A percentile compares a stretch with the other conserved stretches of the same genome.
Conservation (phyloP, 208 protist species). For the Crithidia acanthocephali region DNA sequence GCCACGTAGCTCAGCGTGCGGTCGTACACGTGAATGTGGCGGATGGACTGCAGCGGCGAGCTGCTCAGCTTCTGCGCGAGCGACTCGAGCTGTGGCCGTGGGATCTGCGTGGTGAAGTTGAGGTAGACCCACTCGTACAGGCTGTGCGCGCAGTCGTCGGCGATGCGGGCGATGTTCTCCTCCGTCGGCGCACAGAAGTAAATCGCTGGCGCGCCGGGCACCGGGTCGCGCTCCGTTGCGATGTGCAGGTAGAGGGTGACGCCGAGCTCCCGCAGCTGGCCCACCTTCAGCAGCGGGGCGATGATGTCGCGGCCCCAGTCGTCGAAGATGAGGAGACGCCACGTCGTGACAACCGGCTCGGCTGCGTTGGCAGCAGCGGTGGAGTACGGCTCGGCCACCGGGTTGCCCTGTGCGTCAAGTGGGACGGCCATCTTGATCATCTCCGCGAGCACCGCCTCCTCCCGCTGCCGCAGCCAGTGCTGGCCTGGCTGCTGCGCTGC, state of each 20-base stretch:
- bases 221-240: slow-evolving; percentile 73
- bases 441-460: slow-evolving; percentile 65
- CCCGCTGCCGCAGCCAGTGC: slow-evolving; percentile 66
- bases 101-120: slow-evolving; percentile 86
- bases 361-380: slow-evolving; percentile 21
- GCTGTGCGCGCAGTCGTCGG: slow-evolving; percentile 67
- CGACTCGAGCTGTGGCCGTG: slow-evolving; percentile 66
- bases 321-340: slow-evolving; percentile 92
- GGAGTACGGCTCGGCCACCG: slow-evolving; percentile 32
- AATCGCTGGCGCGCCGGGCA: slow-evolving; percentile 88
- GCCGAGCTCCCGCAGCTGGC: slow-evolving; percentile 85
- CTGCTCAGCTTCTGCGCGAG: slow-evolving; percentile 67
- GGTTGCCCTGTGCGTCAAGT: slow-evolving; percentile 47
- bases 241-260: slow-evolving; percentile 92
- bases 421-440: slow-evolving; percentile 82
- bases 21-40: slow-evolving; percentile 86
- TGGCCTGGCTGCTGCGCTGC: slow-evolving; percentile 22
- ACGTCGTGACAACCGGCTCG: slow-evolving; percentile 49
- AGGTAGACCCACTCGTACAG: slow-evolving; percentile 92
- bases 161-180: slow-evolving; percentile 82
- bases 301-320: slow-evolving; percentile 88
- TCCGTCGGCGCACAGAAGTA: slow-evolving; percentile 91
- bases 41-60: slow-evolving; percentile 60
- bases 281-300: slow-evolving; percentile 87
- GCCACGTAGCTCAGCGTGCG: slow-evolving; percentile 88